A percentile compares a stretch with the other conserved stretches of the same genome.
Conservation (phyloP, 2,329 filamentous ascomycete genomes). For the Fusarium staphyleae region DNA sequence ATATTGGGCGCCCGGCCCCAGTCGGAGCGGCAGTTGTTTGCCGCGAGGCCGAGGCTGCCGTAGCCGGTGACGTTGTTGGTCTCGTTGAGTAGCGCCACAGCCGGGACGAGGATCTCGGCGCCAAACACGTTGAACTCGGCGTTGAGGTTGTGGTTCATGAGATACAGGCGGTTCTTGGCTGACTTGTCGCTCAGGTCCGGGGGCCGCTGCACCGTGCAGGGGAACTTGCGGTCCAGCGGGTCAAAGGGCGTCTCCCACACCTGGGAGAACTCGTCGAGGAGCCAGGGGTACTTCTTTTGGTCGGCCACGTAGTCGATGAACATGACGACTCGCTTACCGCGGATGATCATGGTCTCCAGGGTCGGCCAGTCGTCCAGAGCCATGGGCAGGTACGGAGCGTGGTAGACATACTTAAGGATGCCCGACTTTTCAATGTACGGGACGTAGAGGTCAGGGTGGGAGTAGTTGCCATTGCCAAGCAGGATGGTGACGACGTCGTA, state of each 20-base stretch:
- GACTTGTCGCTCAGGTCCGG: conserved; percentile 65
- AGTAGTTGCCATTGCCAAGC: conserved; percentile 83
- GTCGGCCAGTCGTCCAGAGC: conserved; percentile 81
- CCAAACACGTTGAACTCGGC: conserved; percentile 73
- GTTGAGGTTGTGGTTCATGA: conserved; percentile 93
- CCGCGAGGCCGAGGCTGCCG: conserved; percentile 71
- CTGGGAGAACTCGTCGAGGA: conserved; percentile 86
- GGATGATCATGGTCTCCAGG: conserved; percentile 76
- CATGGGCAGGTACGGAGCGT: conserved; percentile 75
- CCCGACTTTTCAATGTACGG: conserved; percentile 75
- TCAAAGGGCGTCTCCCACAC: conserved; percentile 94
- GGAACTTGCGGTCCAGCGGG: conserved; percentile 68
- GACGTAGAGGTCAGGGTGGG: conserved; percentile 68
- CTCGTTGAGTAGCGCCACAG: conserved; percentile 70
- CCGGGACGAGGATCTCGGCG: conserved; percentile 72
- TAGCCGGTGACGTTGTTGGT: conserved; percentile 73
- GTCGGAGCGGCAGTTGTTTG: conserved; percentile 64
- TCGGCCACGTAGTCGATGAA: conserved; percentile 88
- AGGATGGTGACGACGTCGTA: conserved; percentile 90
- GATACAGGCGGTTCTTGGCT: conserved; percentile 71
- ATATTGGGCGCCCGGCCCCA: conserved; percentile 79
- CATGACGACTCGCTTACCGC: conserved; percentile 74
- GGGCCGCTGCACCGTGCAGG: conserved; percentile 80
- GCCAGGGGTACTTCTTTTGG: conserved; percentile 79
- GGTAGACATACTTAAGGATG: conserved; percentile 75